Evolutionary conservation across 2,329 filamentous ascomycete species (phyloP).

Genomic region (Cercospora beticola): DNA sequence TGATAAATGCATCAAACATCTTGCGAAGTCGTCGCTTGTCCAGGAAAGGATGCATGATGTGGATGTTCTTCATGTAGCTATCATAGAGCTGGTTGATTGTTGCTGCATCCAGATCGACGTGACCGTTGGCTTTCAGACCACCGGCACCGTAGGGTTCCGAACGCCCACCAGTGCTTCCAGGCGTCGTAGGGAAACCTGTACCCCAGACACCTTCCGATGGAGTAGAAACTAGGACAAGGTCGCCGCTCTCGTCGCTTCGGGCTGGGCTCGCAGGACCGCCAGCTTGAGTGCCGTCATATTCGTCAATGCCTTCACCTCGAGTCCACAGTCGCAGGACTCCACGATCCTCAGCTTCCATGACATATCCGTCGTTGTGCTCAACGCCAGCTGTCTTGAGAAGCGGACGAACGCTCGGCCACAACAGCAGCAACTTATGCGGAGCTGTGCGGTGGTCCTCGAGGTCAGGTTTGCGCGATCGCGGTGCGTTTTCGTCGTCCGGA

Average conservation of each 20-base stretch:
- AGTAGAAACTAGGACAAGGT: conserved; percentile 37
- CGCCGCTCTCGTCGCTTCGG: conserved; percentile 40
- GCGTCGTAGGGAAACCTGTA: conserved; percentile 42
- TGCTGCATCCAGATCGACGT: conserved; percentile 54
- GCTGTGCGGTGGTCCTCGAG: conserved; percentile 85
- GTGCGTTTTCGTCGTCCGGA: conserved; percentile 30
- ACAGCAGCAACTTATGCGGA: conserved; percentile 74
- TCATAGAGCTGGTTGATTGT: conserved; percentile 53
- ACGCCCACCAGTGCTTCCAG: conserved; percentile 34
- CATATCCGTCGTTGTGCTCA: conserved; percentile 37
- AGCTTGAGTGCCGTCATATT: conserved; percentile 36
- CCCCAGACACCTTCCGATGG: conserved; percentile 55
- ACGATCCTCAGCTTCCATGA: conserved; percentile 40
- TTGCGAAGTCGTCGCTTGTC: conserved; percentile 53
- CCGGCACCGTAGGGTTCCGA: conserved; percentile 42
- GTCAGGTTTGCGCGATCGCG: conserved; percentile 58
- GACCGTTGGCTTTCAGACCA: conserved; percentile 54
- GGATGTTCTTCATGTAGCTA: conserved; percentile 61
- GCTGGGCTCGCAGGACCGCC: conserved; percentile 43
- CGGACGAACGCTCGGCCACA: conserved; percentile 54
- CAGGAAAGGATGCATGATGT: conserved; percentile 64
- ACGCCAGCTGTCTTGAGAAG: conserved; percentile 34
- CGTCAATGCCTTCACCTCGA: conserved; percentile 43
- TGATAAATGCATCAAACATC: conserved; percentile 55
- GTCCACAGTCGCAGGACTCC: conserved; percentile 40